These are phyloP conservation scores for Gloeostereum incarnatum DNA, from an alignment of 768 basidiomycete genomes.

Conservation along the genomic window DNA sequence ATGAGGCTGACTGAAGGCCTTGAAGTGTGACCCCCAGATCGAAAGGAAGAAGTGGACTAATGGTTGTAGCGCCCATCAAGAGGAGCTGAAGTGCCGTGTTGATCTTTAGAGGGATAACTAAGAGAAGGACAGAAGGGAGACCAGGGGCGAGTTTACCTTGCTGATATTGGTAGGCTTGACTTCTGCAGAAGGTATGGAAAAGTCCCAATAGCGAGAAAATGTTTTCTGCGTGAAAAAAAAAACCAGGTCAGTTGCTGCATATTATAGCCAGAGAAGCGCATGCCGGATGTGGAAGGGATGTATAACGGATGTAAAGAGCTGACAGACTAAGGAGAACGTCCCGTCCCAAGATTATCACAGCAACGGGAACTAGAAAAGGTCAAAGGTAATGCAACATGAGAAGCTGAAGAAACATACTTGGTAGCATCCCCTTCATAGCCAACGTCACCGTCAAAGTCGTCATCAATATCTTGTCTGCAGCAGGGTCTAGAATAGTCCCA, in stretches of 20 bases:
- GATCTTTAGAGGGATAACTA: constrained; percentile 33
- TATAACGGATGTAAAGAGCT: constrained; percentile 91
- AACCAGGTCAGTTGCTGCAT: constrained; percentile 2
- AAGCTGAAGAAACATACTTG: constrained; percentile 49
- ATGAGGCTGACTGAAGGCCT: constrained; percentile 61
- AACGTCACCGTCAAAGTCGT: constrained; percentile 87
- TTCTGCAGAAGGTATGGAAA: constrained; percentile 91
- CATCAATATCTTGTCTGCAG: constrained; percentile 94
- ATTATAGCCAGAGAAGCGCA: constrained; percentile 18
- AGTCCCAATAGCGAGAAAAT: constrained; percentile 89
- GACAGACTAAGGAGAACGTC: constrained; percentile 81
- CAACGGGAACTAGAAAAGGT: constrained; percentile 60
- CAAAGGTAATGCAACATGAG: not conserved
- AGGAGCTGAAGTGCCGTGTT: constrained; percentile 90
- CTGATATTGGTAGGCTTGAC: constrained; percentile 91
- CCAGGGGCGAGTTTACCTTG: constrained; percentile 63
- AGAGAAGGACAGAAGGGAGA: constrained; percentile 2
- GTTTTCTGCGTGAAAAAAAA: constrained; percentile 58
- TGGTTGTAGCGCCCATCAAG: constrained; percentile 84
- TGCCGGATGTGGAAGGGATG: constrained; percentile 81
- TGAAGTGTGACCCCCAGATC: constrained; percentile 47
- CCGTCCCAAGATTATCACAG: constrained; percentile 79
- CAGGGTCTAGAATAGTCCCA: constrained; percentile 92
- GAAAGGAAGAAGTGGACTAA: constrained; percentile 68
- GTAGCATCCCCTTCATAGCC: constrained; percentile 75